Conservation (phyloP, 805 yeast species). For the Nakazawaea wyomingensis region DNA sequence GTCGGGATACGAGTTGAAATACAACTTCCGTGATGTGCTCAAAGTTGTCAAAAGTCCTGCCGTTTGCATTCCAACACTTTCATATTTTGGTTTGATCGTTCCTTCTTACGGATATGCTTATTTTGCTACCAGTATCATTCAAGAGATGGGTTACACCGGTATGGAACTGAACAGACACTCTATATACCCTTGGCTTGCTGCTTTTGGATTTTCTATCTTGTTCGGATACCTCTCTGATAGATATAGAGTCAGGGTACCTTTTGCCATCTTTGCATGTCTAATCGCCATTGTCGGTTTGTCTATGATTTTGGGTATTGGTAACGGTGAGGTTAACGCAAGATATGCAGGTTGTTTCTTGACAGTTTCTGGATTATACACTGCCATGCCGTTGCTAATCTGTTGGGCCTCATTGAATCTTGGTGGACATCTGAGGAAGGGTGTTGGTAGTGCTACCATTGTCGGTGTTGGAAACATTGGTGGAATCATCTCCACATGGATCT, state of each 20-base stretch:
- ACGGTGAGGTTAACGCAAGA: slow-evolving; percentile 31
- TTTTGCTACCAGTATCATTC: slow-evolving; percentile 65
- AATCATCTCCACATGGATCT: slow-evolving; percentile 49
- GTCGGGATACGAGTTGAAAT: slow-evolving; percentile 45
- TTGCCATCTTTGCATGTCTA: slow-evolving; percentile 19
- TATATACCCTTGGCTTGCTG: slow-evolving; percentile 79
- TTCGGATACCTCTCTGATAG: slow-evolving; percentile 62
- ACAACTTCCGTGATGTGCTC: slow-evolving; percentile 39
- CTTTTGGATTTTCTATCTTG: slow-evolving; percentile 62
- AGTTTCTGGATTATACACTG: slow-evolving; percentile 46
- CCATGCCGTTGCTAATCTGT: slow-evolving; percentile 55
- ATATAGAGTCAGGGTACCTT: slow-evolving; percentile 37
- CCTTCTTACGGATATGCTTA: slow-evolving; percentile 77
- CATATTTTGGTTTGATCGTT: slow-evolving; percentile 60
- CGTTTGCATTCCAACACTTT: slow-evolving; percentile 51
- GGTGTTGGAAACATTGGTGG: slow-evolving; percentile 66
- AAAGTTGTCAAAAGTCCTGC: slow-evolving; percentile 55
- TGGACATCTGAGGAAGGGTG: slow-evolving; percentile 50
- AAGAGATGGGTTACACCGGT: slow-evolving; percentile 57
- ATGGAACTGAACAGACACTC: slow-evolving; percentile 75
- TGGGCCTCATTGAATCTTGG: slow-evolving; percentile 53
- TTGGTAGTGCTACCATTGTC: slow-evolving; percentile 54
- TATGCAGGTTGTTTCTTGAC: slow-evolving; percentile 53
- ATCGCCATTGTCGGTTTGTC: slow-evolving; percentile 44
- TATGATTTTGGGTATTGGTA: slow-evolving; percentile 38